Evolutionary conservation across 768 basidiomycete genomes (phyloP).

Genomic region (Termitomyces sp.): DNA sequence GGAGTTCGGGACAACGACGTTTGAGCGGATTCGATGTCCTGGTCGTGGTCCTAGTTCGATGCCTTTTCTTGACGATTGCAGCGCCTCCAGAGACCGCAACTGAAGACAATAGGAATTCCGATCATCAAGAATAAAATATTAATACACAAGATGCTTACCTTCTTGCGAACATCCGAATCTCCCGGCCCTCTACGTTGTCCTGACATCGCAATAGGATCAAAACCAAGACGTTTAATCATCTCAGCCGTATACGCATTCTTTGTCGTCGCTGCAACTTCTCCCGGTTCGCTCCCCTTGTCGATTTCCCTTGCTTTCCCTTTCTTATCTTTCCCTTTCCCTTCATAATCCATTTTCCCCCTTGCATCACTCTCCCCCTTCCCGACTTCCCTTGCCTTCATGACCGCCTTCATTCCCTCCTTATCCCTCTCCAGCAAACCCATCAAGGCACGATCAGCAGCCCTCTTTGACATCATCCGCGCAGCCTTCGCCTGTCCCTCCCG

Average conservation of each 20-base stretch:
- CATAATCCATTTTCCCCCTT: constrained; percentile 10
- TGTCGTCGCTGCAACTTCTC: constrained; percentile 8
- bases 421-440: constrained; percentile 57
- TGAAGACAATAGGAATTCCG: constrained; percentile 1
- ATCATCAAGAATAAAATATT: background rate
- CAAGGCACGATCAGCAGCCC: constrained; percentile 57
- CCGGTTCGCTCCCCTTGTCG: constrained; percentile 1
- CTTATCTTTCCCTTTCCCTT: constrained; percentile 17
- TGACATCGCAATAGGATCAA: constrained; percentile 63
- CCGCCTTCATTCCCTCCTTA: constrained; percentile 60
- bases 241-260: constrained; percentile 58
- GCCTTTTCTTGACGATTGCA: constrained; percentile 43
- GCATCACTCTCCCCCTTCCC: constrained; percentile 15
- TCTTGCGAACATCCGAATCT: constrained; percentile 41
- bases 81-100: constrained; percentile 35
- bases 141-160: constrained; percentile 35
- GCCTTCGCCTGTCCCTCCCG: constrained; percentile 76
- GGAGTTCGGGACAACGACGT: constrained; percentile 27
- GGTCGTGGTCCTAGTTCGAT: constrained; percentile 59
- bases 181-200: constrained; percentile 34
- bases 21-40: constrained; percentile 59
- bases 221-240: constrained; percentile 68
- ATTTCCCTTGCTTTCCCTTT: constrained; percentile 10
- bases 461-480: constrained; percentile 50
- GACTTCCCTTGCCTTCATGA: constrained; percentile 53